Evolutionary conservation across 2,329 filamentous ascomycete genomes (phyloP).

Genomic region (Gremmenia infestans): DNA sequence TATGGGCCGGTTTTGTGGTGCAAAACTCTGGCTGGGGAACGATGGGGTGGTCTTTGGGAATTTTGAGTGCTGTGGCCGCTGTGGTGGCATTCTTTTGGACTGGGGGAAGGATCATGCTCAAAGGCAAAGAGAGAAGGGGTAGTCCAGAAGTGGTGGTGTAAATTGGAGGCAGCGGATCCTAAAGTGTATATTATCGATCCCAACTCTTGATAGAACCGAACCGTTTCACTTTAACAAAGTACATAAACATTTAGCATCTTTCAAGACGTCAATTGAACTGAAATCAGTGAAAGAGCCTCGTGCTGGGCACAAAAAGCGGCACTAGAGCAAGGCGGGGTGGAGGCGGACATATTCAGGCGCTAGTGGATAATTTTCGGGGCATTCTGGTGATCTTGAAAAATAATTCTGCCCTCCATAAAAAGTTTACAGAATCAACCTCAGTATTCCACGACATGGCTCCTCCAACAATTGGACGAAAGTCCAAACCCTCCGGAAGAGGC

Average conservation of each 20-base stretch:
- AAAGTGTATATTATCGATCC: neutral
- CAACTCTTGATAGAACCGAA: neutral
- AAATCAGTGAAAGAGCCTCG: too few relatives aligned
- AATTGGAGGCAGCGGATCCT: neutral
- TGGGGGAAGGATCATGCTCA: slow-evolving; percentile 38
- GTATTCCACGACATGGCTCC: slow-evolving; percentile 22
- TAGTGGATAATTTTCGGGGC: neutral
- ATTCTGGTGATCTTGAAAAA: neutral
- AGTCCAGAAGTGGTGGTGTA: slow-evolving; percentile 2
- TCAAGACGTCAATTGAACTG: too few relatives aligned
- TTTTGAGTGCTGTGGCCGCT: slow-evolving; percentile 45
- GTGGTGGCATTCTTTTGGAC: slow-evolving; percentile 47
- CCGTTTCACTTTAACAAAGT: neutral
- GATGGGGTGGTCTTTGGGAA: slow-evolving; percentile 47
- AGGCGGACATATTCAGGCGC: neutral
- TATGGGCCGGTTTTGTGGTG: slow-evolving; percentile 48
- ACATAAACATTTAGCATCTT: too few relatives aligned
- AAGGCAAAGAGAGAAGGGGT: slow-evolving; percentile 10
- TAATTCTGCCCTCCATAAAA: neutral
- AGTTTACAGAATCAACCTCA: slow-evolving; percentile 6
- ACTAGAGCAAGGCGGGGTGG: neutral
- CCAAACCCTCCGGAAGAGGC: slow-evolving; percentile 16
- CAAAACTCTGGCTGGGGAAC: slow-evolving; percentile 45
- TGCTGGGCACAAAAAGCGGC: too few relatives aligned
- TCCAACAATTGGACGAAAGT: slow-evolving; percentile 18